These are phyloP conservation scores for Nannizziopsis arthrosporioides DNA, from an alignment of 2,329 filamentous ascomycete species.

Conservation along the genomic window DNA sequence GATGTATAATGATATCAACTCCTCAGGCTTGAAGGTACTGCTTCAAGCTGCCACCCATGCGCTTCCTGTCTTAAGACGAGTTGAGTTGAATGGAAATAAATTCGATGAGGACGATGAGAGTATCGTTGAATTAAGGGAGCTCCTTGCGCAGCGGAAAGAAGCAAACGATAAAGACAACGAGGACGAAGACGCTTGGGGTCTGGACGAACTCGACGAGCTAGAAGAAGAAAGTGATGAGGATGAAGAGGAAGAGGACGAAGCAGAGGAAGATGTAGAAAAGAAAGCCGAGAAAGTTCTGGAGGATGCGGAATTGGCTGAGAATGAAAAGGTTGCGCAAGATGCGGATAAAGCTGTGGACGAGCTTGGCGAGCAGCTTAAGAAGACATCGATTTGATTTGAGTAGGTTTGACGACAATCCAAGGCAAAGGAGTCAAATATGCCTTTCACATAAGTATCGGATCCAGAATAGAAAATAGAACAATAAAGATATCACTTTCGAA, in stretches of 20 bases:
- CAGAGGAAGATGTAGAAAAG: slow-evolving; percentile 56
- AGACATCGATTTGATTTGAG: slow-evolving; percentile 40
- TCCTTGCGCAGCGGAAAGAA: slow-evolving; percentile 69
- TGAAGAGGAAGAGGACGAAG: slow-evolving; percentile 56
- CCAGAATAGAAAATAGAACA: too few relatives aligned
- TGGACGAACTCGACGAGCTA: slow-evolving; percentile 78
- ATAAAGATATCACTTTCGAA: too few relatives aligned
- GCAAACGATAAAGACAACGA: slow-evolving; percentile 49
- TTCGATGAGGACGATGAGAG: slow-evolving; percentile 74
- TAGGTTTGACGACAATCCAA: too few relatives aligned
- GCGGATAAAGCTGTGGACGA: slow-evolving; percentile 71
- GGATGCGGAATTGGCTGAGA: slow-evolving; percentile 43
- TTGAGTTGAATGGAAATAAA: slow-evolving; percentile 94
- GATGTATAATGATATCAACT: slow-evolving; percentile 90
- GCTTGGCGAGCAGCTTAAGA: slow-evolving; percentile 61
- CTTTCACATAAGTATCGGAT: too few relatives aligned
- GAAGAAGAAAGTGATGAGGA: slow-evolving; percentile 62
- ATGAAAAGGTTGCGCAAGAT: slow-evolving; percentile 57
- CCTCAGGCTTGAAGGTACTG: slow-evolving; percentile 59
- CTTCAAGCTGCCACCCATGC: slow-evolving; percentile 54
- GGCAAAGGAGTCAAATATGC: too few relatives aligned
- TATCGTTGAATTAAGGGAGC: slow-evolving; percentile 54
- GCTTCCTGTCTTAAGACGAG: slow-evolving; percentile 65
- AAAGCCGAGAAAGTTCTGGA: slow-evolving; percentile 59
- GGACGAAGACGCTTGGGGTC: slow-evolving; percentile 68